Base-by-base conservation (phyloP, 1,139 yeast genomes). In the Starmera stellimalicola region DNA sequence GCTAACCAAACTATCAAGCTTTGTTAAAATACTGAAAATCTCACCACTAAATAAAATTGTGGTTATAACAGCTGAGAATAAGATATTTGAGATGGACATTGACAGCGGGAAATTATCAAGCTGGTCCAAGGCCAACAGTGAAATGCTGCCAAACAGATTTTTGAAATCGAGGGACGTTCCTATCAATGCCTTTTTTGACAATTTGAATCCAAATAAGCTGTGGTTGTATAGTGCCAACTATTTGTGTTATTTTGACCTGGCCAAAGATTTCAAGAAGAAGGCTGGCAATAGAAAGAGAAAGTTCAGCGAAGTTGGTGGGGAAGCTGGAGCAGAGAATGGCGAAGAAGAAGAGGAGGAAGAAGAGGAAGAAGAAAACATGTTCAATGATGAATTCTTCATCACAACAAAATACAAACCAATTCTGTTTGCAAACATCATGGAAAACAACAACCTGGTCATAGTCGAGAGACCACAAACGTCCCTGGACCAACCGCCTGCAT, bases 141-240 rank as follows among this genome's bases (percentile, higher is more conserved):
- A 81, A 37, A 65, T 72, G 36, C 59, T 88, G 42, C 96, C 97
- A 5, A 63, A 63, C 27, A 76, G 77, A 42, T 75, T 82, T 42
- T 55, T 68, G 22, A 57, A 65, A 7, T 62, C 73, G 38, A 73
- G 70, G 20, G 93, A 82, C 42, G 77, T 79, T 47, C 81, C 94
- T 36, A 68, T 74, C 42, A 95, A 95, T 7, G 57, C 82, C 18
- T 84, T 82, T 50, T 48, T 46, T 17, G 69, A 63, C 32, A 51
- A 54, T 7, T 36, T 44, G 3, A 49, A 56, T 29, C 50, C 61
- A 2, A 62, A 68, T 33, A 59, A 70, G 29, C 62, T 81, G 18
- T 88, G 96, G 96, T 57, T 87, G 16, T 87, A 83, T 71, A 95
- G 96, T 3, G 68, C 83, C n/a, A 71, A 73, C 33, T 91, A 95